These are phyloP conservation scores for Boletus pseudopeckii DNA, from an alignment of 768 basidiomycete species.

Conservation along the genomic window DNA sequence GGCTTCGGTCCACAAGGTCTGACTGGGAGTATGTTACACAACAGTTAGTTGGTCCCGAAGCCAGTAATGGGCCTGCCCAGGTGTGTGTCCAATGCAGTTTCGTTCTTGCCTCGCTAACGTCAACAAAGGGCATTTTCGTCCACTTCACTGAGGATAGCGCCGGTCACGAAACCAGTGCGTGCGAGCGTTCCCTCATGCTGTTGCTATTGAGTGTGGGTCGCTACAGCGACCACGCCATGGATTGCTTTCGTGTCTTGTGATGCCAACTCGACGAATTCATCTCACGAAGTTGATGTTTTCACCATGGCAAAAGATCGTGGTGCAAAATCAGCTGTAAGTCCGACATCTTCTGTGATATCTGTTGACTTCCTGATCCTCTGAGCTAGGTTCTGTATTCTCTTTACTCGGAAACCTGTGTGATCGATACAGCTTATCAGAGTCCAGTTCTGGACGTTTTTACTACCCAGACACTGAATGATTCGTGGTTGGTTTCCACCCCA, in stretches of 20 bases:
- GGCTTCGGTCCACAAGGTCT: constrained; percentile 34
- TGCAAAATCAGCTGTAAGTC: constrained; percentile 71
- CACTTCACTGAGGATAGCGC: constrained; percentile 72
- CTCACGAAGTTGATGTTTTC: constrained; percentile 68
- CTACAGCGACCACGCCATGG: constrained; percentile 76
- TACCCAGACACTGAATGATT: constrained; percentile 58
- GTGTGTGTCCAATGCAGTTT: constrained; percentile 34
- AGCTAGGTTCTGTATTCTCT: constrained; percentile 73
- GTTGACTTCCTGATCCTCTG: neutral
- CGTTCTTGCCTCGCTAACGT: neutral
- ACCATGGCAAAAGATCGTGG: constrained; percentile 76
- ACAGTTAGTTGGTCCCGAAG: constrained; percentile 51
- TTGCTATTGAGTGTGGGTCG: constrained; percentile 15
- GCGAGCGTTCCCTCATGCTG: constrained; percentile 29
- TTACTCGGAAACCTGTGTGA: constrained; percentile 66
- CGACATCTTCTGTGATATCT: neutral
- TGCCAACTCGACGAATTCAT: constrained; percentile 62
- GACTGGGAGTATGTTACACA: constrained; percentile 56
- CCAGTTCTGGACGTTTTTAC: constrained; percentile 75
- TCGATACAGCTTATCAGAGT: constrained; percentile 69
- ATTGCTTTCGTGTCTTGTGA: constrained; percentile 88
- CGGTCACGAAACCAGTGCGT: constrained; percentile 47
- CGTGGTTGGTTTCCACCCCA: constrained; percentile 41
- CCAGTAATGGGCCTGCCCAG: constrained; percentile 47
- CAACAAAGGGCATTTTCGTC: constrained; percentile 67